Base-by-base conservation (phyloP, 441 rosid species). In the Pelargonium fulgidum region DNA sequence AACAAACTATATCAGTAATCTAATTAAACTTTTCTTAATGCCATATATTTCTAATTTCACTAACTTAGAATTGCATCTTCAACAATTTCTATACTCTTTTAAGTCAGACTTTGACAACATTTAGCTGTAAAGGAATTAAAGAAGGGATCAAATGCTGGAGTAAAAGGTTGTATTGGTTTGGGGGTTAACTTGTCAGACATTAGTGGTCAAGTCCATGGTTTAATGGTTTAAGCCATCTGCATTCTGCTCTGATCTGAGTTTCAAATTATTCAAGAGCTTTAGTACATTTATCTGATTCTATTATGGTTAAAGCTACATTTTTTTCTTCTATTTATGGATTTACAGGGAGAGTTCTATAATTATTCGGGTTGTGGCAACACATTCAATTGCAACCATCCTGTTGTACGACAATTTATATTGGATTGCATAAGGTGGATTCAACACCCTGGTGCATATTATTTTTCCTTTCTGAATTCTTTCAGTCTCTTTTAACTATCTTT, bases 361-460 rank as follows among this genome's bases (percentile, higher is more conserved):
- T 91, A 93, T 85, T 91, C 99, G 36, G 99, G 99, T 61, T 93
- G 97, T 78, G 99, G 99, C 68, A 93, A 93, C 79, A 93, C 99
- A 71, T 86, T 93, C 80, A 93, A 93, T 77, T 93, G 99, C 85
- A 93, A 91, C 78, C 99, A 93, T 86, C 99, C 97, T 67, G 85
- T 85, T 76, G 97, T 89, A 72, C 96, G 97, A 56, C 97, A 89
- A 72, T 89, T 88, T 73, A 87, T 88, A 73, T 76, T 89, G 79
- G 99, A 93, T 72, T 86, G 96, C 86, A 77, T 93, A 74, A 91
- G 99, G 97, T 93, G 83, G 67, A 68, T 47, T 72, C 9, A 29
- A 44, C 10, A 41, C 66, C 68, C 16, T 72, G 14, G 7, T 16
- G 42, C 63, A 16, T 66, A 67, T 65, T 64, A 54, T 74, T 64